Evolutionary conservation across 2,329 filamentous ascomycete genomes (phyloP).

Genomic region (Amylocarpus encephaloides): DNA sequence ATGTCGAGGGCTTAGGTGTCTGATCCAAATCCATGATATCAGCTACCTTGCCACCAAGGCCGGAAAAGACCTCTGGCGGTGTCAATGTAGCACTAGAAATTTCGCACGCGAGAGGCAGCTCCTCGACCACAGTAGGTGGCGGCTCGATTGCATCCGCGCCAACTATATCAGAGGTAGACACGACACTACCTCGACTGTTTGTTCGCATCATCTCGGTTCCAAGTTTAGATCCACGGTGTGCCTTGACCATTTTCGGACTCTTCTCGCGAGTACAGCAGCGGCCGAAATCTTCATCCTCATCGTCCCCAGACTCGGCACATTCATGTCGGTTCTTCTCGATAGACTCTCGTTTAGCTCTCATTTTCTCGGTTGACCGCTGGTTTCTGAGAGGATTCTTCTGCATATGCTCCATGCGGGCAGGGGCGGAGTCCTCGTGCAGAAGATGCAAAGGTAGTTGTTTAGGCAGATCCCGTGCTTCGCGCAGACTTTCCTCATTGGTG

Average conservation of each 20-base stretch:
- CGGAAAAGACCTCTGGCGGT: conserved; percentile 24
- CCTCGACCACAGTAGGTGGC: conserved; percentile 27
- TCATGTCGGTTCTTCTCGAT: conserved; percentile 68
- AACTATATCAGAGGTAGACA: conserved; percentile 28
- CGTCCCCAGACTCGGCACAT: conserved; percentile 81
- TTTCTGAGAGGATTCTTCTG: conserved; percentile 36
- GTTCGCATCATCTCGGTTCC: conserved; percentile 98
- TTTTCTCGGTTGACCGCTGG: conserved; percentile 65
- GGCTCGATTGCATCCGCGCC: conserved; percentile 22
- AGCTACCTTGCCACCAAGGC: conserved; percentile 16
- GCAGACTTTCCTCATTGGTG: conserved; percentile 45
- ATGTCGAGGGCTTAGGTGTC: conserved; percentile 24
- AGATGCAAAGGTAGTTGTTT: conserved; percentile 45
- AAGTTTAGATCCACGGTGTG: conserved; percentile 75
- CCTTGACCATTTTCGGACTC: conserved; percentile 46
- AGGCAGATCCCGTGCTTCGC: conserved; percentile 33
- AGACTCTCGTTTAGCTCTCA: conserved; percentile 67
- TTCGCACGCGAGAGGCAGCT: conserved; percentile 21
- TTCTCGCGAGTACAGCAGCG: conserved; percentile 37
- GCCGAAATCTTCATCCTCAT: conserved; percentile 88
- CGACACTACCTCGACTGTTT: conserved; percentile 81
- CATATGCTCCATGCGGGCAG: conserved; percentile 47
- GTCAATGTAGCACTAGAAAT: conserved; percentile 24
- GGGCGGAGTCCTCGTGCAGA: conserved; percentile 57
- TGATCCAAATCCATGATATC: conserved; percentile 23